Base-by-base conservation (phyloP, 805 yeast species). In the Saccharomycopsis vini region DNA sequence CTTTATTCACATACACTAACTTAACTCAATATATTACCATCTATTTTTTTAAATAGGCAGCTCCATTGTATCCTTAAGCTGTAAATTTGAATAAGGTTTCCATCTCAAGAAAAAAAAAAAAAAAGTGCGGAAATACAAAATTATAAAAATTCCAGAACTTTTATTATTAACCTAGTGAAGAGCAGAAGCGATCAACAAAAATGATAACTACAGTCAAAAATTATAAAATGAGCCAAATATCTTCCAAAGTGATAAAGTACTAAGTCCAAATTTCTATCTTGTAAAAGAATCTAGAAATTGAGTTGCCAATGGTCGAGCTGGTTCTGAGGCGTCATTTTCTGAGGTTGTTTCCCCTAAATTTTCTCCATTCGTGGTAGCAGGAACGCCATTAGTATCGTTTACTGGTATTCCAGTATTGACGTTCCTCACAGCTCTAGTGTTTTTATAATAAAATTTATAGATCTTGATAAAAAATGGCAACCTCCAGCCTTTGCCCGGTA, bases 401-500 rank as follows among this genome's bases (percentile, higher is more conserved):
- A n/a, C 29, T 19, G 35, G 9, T 10, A 16, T 18, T 35, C 9
- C 22, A 10, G 38, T 13, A 10, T 7, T 30, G 18, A 16, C n/a
- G n/a, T 7, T 13, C 10, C 5, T 33, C 22, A 13, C 6, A 4
- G 36, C 4, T 18, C 29, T 23, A n/a, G 4, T 16, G 4, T n/a
- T 10, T n/a, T 35, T 47, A 24, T 38, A 40, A n/a, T 36, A 36
- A 12, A 39, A 26, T 36, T 40, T 40, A 32, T 36, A 40, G 5
- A 43, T 19, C 33, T 18, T 22, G 39, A 40, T 54, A 46, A 31
- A 42, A 15, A 36, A 44, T 19, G 66, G 64, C 26, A 63, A 44
- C 34, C 62, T 49, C 66, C 67, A 62, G 30, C 47, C 42, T 42
- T 57, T 59, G 19, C 63, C 61, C 3, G 67, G 67, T 5, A 63